A percentile compares a stretch with the other conserved stretches of the same genome.
Evolutionary conservation across 176 grass and related monocot genomes (phyloP).

Genomic region (sorghum (Sorghum bicolor)): DNA sequence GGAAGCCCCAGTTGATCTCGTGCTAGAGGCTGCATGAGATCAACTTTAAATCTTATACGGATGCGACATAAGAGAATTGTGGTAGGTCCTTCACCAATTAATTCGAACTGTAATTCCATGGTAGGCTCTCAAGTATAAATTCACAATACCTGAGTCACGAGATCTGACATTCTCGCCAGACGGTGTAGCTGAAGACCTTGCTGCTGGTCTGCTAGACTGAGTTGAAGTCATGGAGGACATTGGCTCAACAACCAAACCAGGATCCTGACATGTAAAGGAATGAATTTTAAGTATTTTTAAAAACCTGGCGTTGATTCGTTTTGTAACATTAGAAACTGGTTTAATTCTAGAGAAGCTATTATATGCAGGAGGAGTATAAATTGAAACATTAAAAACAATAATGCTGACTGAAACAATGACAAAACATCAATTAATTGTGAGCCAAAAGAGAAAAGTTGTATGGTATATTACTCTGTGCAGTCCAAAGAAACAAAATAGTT

Average conservation of each 20-base stretch:
- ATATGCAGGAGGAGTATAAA: constrained; percentile 4
- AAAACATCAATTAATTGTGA: neutral
- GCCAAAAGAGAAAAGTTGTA: neutral
- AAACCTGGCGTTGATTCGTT: neutral
- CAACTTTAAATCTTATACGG: constrained; percentile 27
- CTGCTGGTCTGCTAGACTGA: constrained; percentile 45
- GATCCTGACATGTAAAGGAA: constrained; percentile 57
- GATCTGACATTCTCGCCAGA: constrained; percentile 49
- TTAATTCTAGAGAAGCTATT: neutral
- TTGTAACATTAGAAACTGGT: constrained; percentile 2
- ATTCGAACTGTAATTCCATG: constrained; percentile 4
- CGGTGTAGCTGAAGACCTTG: constrained; percentile 55
- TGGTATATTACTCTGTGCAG: neutral
- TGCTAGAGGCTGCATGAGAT: constrained; percentile 51
- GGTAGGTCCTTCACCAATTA: neutral
- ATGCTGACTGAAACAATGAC: neutral
- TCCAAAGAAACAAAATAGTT: constrained; percentile 2
- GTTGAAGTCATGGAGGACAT: constrained; percentile 66
- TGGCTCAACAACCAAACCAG: constrained; percentile 65
- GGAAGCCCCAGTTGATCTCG: constrained; percentile 33
- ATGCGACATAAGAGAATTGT: neutral
- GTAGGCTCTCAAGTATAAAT: constrained; percentile 14
- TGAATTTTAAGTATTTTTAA: neutral
- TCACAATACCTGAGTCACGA: constrained; percentile 55
- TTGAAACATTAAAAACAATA: neutral